Evolutionary conservation across 345 rosid species (phyloP), one percentile per base, ranked within the genome.

Genomic region (Nasturtium officinale): DNA sequence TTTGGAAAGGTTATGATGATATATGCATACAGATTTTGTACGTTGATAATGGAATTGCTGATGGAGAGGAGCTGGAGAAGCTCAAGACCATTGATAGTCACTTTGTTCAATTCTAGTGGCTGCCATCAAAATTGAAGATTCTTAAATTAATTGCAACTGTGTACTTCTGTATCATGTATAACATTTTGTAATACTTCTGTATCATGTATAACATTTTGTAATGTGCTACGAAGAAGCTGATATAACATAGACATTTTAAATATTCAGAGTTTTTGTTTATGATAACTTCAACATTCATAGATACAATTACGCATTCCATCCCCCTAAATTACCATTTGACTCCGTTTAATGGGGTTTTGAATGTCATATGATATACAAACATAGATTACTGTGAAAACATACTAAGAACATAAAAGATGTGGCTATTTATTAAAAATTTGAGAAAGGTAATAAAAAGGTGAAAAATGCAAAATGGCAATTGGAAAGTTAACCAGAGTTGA

Each of bases 31-130:
- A 89, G 93, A 72, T 85, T 43, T 87, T 87, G 70, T 87, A 85
- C 69, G 85, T 91, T 54, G 96, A 91, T 72, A 74, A 78, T 53
- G 97, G 93, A 73, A 82, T 87, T 62, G 88, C 89, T 25, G 75
- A 56, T 51, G 82, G 78, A 61, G 89, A 81, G 67, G 97, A 91
- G 84, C 72, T 86, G 82, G 86, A 86, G 79, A 85, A 85, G 82
- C 93, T 91, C 56, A 89, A 85, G 83, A 84, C 80, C 65, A 76
- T 91, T 57, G 83, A 86, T 80, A 82, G 89, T 63, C 55, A 37
- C 61, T 85, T 83, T 72, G 67, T 87, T 58, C 78, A 83, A 51
- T 67, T 87, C 67, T 87, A 86, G 81, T 46, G 54, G 16, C 26
- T 16, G 55, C 33, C 55, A 16, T 33, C 5, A 33, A 64, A 16